phyloP scores from a whole-genome alignment of 495 filamentous ascomycete species.

The Neurospora africana region DNA sequence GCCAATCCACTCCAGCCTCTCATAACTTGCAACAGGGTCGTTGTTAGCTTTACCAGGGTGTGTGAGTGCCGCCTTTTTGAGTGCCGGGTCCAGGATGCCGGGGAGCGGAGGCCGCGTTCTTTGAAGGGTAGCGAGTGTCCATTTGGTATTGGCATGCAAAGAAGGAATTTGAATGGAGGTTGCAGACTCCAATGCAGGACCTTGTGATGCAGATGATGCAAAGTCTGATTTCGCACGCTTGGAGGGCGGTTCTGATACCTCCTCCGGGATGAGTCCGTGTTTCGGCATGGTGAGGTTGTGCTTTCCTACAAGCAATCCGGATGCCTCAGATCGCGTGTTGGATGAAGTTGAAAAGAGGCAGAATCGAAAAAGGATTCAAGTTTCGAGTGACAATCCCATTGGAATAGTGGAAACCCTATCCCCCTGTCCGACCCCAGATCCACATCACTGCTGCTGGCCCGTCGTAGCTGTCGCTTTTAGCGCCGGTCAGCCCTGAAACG shows the following conservation, averaged over 20 bases:
- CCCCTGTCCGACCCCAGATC: not conserved
- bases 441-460: not conserved
- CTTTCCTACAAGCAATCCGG: not conserved
- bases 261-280: not conserved
- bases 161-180: constrained; percentile 1
- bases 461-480: not conserved
- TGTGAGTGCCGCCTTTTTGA: constrained; percentile 56
- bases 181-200: not conserved
- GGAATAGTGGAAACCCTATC: not conserved
- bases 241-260: not conserved
- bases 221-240: constrained; percentile 9
- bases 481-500: not conserved
- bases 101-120: constrained; percentile 45
- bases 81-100: constrained; percentile 40
- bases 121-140: constrained; percentile 32
- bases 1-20: constrained; percentile 64
- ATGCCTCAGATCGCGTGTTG: not conserved
- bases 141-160: constrained; percentile 18
- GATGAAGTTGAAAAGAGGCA: not conserved
- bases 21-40: constrained; percentile 42
- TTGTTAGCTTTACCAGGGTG: constrained; percentile 40
- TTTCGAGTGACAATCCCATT: not conserved
- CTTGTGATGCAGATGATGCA: not conserved
- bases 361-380: not conserved
- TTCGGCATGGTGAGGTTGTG: not conserved